Evolutionary conservation across 2,329 filamentous ascomycete genomes (phyloP).

Genomic region (Phaeosphaeria sp.): DNA sequence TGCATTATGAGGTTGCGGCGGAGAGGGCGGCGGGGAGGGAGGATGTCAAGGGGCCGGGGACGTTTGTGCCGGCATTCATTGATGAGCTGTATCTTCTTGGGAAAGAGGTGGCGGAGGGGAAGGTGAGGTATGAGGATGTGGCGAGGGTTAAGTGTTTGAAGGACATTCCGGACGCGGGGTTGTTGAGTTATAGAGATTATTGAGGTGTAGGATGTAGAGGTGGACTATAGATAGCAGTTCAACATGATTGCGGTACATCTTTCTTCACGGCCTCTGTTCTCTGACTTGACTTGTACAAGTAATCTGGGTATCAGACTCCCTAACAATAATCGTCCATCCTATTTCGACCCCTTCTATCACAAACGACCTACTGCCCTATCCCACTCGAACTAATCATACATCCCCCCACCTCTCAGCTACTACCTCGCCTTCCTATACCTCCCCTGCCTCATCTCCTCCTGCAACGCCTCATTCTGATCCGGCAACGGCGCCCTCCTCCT

Average conservation of each 20-base stretch:
- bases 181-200: constrained; percentile 24
- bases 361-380: neutral
- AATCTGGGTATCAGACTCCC: neutral
- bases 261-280: neutral
- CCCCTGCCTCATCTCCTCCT: constrained; percentile 73
- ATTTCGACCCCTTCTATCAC: neutral
- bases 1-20: constrained; percentile 81
- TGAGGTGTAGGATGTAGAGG: neutral
- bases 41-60: constrained; percentile 79
- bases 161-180: constrained; percentile 23
- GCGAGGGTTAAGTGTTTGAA: constrained; percentile 27
- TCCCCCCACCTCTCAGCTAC: neutral
- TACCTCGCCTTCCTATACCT: constrained; percentile 51
- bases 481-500: constrained; percentile 71
- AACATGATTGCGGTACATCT: neutral
- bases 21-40: constrained; percentile 66
- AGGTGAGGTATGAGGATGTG: constrained; percentile 12
- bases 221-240: neutral
- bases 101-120: constrained; percentile 18
- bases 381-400: neutral
- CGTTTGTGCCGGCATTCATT: constrained; percentile 84
- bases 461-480: constrained; percentile 82
- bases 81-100: constrained; percentile 66
- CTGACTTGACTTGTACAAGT: neutral
- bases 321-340: neutral